Percentiles rank a stretch among this genome's conserved stretches.
phyloP scores from a whole-genome alignment of 1,284 basidiomycete genomes.

The Cutaneotrichosporon spelunceum region DNA sequence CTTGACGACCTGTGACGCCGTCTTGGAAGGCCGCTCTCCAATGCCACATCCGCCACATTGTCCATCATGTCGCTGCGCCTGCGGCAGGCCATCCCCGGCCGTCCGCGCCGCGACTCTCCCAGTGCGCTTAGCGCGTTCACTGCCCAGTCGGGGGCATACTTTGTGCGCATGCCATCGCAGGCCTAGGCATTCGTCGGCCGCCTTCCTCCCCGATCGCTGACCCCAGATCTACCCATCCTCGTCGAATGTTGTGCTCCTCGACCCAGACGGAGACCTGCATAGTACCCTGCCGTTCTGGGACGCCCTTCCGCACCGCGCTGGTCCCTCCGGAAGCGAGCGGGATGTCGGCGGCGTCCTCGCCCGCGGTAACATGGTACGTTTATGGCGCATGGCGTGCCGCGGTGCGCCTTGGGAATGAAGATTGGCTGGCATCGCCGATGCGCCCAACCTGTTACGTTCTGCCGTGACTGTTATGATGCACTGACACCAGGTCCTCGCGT shows the following conservation, averaged over 20 bases:
- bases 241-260: conserved; percentile 37
- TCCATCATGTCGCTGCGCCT: conserved; percentile 43
- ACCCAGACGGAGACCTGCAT: conserved; percentile 33
- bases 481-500: conserved; percentile 41
- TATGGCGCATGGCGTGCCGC: too few relatives aligned
- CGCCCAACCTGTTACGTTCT: too few relatives aligned
- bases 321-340: conserved; percentile 24
- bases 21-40: background rate
- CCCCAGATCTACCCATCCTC: conserved; percentile 41
- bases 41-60: background rate
- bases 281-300: conserved; percentile 44
- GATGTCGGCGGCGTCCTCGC: conserved; percentile 37
- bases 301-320: conserved; percentile 40
- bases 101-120: conserved; percentile 25
- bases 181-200: background rate
- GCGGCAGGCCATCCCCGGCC: conserved; percentile 42
- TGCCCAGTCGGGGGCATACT: conserved; percentile 8
- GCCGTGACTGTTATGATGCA: too few relatives aligned
- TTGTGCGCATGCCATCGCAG: conserved; percentile 16
- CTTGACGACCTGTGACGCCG: background rate
- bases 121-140: conserved; percentile 11
- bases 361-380: conserved; percentile 29
- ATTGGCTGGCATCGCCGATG: too few relatives aligned
- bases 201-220: background rate
- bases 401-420: too few relatives aligned